A percentile compares a stretch with the other conserved stretches of the same genome.
These are phyloP conservation scores for Hawksworthiomyces lignivorus DNA, from an alignment of 2,329 filamentous ascomycete species.

Conservation along the genomic window DNA sequence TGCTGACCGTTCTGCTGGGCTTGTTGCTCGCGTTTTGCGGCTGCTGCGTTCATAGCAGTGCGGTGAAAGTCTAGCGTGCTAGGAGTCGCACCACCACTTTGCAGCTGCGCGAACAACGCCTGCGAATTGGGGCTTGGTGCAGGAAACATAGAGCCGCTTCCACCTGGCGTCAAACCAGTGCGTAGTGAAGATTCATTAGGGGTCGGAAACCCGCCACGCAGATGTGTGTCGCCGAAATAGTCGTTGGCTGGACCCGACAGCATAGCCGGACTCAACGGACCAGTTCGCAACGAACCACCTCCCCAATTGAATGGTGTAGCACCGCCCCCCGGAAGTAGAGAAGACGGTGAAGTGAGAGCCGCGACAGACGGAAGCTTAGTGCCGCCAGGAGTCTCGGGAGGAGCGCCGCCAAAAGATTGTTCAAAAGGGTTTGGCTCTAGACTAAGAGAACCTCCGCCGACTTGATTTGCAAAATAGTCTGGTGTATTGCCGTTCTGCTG, in stretches of 20 bases:
- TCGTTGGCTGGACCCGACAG: conserved; percentile 78
- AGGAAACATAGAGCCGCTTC: conserved; percentile 95
- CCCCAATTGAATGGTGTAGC: conserved; percentile 72
- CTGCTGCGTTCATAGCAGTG: conserved; percentile 75
- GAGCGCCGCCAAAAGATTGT: conserved; percentile 70
- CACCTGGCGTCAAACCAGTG: conserved; percentile 86
- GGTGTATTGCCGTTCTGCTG: conserved; percentile 42
- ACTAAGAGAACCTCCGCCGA: conserved; percentile 45
- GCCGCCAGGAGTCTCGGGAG: conserved; percentile 72
- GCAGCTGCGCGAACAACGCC: conserved; percentile 70
- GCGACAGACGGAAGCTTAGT: conserved; percentile 83
- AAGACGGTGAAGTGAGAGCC: conserved; percentile 81
- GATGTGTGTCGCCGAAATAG: conserved; percentile 76
- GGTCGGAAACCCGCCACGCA: conserved; percentile 81
- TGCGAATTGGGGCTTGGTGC: conserved; percentile 81
- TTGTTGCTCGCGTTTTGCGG: conserved; percentile 51
- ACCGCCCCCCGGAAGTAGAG: conserved; percentile 66
- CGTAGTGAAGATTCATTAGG: conserved; percentile 93
- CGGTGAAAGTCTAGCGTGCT: conserved; percentile 91
- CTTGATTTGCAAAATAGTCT: conserved; percentile 61
- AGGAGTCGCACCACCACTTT: conserved; percentile 78
- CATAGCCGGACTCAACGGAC: conserved; percentile 95
- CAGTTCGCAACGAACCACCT: conserved; percentile 77
- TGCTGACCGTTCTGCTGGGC: conserved; percentile 28
- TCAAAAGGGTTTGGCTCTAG: conserved; percentile 96